Percentiles rank a stretch among this genome's conserved stretches.
Conservation (phyloP, 2,329 filamentous ascomycete species). For the Aspergillus persii region DNA sequence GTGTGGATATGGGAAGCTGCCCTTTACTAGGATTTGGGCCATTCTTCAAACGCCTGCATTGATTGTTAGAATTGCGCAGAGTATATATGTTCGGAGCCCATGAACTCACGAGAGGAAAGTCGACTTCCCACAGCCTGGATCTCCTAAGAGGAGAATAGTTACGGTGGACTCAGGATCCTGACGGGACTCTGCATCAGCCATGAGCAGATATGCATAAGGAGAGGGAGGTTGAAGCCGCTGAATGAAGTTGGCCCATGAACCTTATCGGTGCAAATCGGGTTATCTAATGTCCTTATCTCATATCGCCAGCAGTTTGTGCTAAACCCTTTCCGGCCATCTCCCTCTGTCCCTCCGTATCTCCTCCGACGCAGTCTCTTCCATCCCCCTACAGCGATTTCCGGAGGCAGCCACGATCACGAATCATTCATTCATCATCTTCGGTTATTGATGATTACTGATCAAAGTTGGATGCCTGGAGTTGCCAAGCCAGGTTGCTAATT, state of each 20-base stretch:
- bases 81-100: background rate
- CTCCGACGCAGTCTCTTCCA: too few species aligned
- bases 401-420: too few species aligned
- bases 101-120: constrained; percentile 60
- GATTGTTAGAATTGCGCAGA: background rate
- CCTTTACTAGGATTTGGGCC: constrained; percentile 10
- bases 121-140: constrained; percentile 60
- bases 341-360: too few species aligned
- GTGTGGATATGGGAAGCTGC: constrained; percentile 24
- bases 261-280: background rate
- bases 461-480: background rate
- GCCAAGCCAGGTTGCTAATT: background rate
- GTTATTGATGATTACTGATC: too few species aligned
- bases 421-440: too few species aligned
- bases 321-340: background rate
- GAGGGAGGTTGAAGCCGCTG: background rate
- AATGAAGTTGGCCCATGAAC: background rate
- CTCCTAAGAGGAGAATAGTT: constrained; percentile 56
- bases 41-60: constrained; percentile 18
- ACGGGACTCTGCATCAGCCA: constrained; percentile 6
- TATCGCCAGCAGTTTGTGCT: background rate
- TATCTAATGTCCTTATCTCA: background rate
- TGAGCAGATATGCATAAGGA: background rate
- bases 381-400: too few species aligned
- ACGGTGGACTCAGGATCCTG: constrained; percentile 23